These are phyloP conservation scores for Nicotiana rustica DNA, from an alignment of 305 asterid genomes.

Conservation along the genomic window DNA sequence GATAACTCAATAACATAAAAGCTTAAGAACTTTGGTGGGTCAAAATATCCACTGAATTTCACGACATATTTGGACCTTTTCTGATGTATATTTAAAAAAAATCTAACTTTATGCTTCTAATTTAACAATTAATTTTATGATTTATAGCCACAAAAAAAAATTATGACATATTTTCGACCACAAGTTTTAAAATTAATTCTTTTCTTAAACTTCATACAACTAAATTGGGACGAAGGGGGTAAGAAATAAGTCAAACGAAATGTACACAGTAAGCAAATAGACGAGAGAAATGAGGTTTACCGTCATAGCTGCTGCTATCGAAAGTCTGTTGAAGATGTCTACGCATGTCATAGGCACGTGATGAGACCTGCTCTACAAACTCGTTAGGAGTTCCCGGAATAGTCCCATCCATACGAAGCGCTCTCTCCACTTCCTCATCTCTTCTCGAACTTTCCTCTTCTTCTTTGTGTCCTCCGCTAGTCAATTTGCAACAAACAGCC, in stretches of 20 bases:
- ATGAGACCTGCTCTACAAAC: slow-evolving; percentile 83
- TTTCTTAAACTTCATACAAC: too few species aligned
- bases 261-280: not conserved
- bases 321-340: slow-evolving; percentile 88
- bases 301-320: slow-evolving; percentile 90
- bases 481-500: slow-evolving; percentile 44
- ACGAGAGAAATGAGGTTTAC: slow-evolving; percentile 43
- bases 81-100: too few species aligned
- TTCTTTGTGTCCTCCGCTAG: slow-evolving; percentile 41
- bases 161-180: too few species aligned
- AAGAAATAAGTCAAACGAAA: not conserved
- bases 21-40: too few species aligned
- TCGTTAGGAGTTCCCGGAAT: slow-evolving; percentile 81
- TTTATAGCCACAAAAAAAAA: too few species aligned
- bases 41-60: too few species aligned
- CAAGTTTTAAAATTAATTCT: too few species aligned
- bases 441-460: slow-evolving; percentile 57
- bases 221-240: too few species aligned
- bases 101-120: too few species aligned
- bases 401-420: slow-evolving; percentile 87
- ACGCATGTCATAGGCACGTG: slow-evolving; percentile 93
- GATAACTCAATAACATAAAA: too few species aligned
- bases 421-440: slow-evolving; percentile 85
- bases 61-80: too few species aligned
- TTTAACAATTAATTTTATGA: too few species aligned